phyloP scores from a whole-genome alignment of 2,329 filamentous ascomycete genomes.

The Shiraia bambusicola region DNA sequence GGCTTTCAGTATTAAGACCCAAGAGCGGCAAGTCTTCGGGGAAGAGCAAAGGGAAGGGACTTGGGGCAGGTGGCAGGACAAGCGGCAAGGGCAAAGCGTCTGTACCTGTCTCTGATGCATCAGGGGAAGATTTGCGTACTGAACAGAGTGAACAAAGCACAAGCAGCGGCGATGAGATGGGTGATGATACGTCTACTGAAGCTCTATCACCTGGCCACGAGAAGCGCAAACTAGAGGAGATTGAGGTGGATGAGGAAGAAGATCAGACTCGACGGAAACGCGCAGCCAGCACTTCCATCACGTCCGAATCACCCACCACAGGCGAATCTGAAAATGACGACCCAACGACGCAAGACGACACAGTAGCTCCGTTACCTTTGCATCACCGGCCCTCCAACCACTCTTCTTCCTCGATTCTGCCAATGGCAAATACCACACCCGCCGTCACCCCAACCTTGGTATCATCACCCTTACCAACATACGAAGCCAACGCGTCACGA shows the following conservation, averaged over 20 bases:
- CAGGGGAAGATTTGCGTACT: conserved; percentile 14
- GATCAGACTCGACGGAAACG: conserved; percentile 31
- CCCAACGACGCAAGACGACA: conserved; percentile 2
- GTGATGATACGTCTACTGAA: conserved; percentile 34
- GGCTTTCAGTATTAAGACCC: conserved; percentile 39
- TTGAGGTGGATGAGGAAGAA: conserved; percentile 13
- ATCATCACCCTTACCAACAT: conserved; percentile 37
- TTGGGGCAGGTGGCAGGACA: conserved; percentile 11
- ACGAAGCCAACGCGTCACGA: conserved; percentile 53
- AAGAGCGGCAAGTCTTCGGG: conserved; percentile 39
- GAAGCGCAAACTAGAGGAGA: conserved; percentile 32
- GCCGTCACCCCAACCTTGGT: conserved; percentile 23
- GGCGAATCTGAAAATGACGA: conserved; percentile 17
- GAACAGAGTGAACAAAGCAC: conserved; percentile 12
- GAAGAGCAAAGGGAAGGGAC: conserved; percentile 31
- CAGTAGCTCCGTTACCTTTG: conserved; percentile 28
- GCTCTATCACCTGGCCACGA: conserved; percentile 23
- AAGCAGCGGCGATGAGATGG: conserved; percentile 24
- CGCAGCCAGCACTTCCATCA: conserved; percentile 22
- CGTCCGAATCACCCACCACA: conserved; percentile 22
- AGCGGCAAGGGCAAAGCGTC: conserved; percentile 30
- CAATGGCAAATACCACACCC: conserved; percentile 12
- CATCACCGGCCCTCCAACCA: conserved; percentile 20
- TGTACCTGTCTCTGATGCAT: conserved; percentile 14
- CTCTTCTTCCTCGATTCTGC: conserved; percentile 1